phyloP scores from a whole-genome alignment of 1,139 yeast genomes.

The Debaryomyces fabryi region DNA sequence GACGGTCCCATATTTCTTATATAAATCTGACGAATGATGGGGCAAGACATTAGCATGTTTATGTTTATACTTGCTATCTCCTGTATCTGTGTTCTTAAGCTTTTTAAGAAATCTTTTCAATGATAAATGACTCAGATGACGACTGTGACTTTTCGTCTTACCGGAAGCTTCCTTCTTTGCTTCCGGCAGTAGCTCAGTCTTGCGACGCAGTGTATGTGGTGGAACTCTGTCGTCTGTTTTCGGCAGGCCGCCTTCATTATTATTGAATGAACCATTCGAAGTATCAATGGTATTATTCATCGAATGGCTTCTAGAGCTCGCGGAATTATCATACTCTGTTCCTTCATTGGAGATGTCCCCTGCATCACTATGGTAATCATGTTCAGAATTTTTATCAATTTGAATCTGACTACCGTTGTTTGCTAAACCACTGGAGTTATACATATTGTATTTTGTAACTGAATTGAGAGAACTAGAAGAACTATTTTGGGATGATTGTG shows the following conservation, averaged over 20 bases:
- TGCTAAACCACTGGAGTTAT: not conserved
- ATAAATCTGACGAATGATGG: conserved; percentile 23
- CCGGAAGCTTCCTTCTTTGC: not conserved
- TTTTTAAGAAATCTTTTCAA: conserved; percentile 43
- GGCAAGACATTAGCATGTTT: conserved; percentile 2
- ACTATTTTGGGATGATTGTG: conserved; percentile 21
- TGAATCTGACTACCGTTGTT: conserved; percentile 8
- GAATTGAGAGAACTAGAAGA: conserved; percentile 19
- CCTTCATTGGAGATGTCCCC: conserved; percentile 1
- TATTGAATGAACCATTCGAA: conserved; percentile 1
- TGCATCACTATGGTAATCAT: conserved; percentile 3
- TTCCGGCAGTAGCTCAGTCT: not conserved
- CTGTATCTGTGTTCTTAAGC: conserved; percentile 28
- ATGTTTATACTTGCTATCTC: conserved; percentile 1
- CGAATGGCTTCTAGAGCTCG: not conserved
- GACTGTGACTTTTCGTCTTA: not conserved
- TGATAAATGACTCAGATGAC: conserved; percentile 31
- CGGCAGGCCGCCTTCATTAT: not conserved
- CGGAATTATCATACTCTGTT: conserved; percentile 2
- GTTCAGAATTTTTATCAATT: conserved; percentile 3
- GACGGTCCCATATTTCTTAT: conserved; percentile 57
- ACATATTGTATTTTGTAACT: conserved; percentile 10
- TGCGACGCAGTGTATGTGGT: not conserved
- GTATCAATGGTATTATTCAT: not conserved
- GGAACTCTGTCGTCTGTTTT: not conserved